These are phyloP conservation scores for Geotrichum citri-aurantii DNA, from an alignment of 1,139 yeast species.

Conservation along the genomic window DNA sequence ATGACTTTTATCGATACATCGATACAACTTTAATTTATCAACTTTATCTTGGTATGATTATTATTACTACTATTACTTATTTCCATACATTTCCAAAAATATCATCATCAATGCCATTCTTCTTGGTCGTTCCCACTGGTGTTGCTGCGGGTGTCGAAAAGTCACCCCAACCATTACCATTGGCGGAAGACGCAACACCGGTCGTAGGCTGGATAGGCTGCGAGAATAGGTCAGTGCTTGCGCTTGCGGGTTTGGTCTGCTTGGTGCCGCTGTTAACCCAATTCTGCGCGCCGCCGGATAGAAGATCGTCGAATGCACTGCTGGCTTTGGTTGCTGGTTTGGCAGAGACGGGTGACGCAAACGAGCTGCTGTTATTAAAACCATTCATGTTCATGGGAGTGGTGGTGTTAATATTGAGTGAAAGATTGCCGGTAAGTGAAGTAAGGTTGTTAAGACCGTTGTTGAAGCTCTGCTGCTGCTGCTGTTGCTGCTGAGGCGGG, in stretches of 20 bases:
- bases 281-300: slow-evolving; percentile 37
- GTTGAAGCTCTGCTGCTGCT: slow-evolving; percentile 2
- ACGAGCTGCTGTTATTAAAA: background rate
- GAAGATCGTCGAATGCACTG: slow-evolving; percentile 18
- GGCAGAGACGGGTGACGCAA: background rate
- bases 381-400: background rate
- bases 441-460: background rate
- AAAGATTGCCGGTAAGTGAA: background rate
- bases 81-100: slow-evolving; percentile 65
- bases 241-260: slow-evolving; percentile 14
- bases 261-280: slow-evolving; percentile 23
- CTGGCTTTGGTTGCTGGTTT: slow-evolving; percentile 19
- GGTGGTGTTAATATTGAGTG: background rate
- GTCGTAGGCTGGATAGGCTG: background rate
- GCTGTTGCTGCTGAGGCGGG: slow-evolving; percentile 6
- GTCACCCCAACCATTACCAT: background rate
- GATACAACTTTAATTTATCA: no score
- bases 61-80: slow-evolving; percentile 13
- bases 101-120: slow-evolving; percentile 44
- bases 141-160: background rate
- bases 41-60: no score
- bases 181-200: background rate
- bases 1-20: background rate
- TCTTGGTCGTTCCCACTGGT: background rate
- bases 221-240: background rate